Conservation (phyloP, 495 filamentous ascomycete species). For the Podospora didyma region DNA sequence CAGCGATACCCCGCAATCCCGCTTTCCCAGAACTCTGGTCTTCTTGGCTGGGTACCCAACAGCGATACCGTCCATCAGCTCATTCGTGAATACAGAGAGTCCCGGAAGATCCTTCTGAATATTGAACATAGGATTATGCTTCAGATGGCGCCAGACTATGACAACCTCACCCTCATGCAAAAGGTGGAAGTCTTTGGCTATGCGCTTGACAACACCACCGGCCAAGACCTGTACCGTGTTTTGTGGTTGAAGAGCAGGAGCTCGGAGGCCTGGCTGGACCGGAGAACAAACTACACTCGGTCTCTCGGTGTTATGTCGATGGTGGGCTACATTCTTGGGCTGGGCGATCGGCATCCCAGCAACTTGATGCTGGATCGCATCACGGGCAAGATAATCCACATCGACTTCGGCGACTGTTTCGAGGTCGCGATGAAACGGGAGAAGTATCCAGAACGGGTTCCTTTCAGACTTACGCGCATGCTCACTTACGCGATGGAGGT, state of each 20-base stretch:
- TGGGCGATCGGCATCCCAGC: conserved; percentile 93
- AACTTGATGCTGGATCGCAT: conserved; percentile 95
- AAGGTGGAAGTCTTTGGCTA: conserved; percentile 99
- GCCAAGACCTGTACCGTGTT: conserved; percentile 96
- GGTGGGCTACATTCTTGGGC: conserved; percentile 96
- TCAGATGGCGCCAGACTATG: conserved; percentile 98
- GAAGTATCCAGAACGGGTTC: conserved; percentile 96
- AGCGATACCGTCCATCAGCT: conserved; percentile 94
- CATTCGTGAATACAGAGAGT: conserved; percentile 95
- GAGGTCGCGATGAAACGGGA: conserved; percentile 99
- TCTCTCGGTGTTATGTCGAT: conserved; percentile 99
- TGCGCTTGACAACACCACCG: conserved; percentile 96
- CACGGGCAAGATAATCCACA: conserved; percentile 94
- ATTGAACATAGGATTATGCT: conserved; percentile 99
- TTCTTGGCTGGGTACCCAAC: conserved; percentile 96
- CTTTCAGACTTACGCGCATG: conserved; percentile 97
- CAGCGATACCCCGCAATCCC: conserved; percentile 93
- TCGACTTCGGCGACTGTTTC: conserved; percentile 99
- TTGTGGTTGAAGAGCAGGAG: conserved; percentile 98
- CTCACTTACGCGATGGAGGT: conserved; percentile 99
- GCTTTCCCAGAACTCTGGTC: conserved; percentile 89
- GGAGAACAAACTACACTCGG: conserved; percentile 95
- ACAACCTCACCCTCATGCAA: conserved; percentile 97
- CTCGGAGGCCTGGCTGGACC: conserved; percentile 94
- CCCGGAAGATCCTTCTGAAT: conserved; percentile 92